A percentile compares a stretch with the other conserved stretches of the same genome.
phyloP scores from a whole-genome alignment of 768 basidiomycete species.

The Pleurotus salmoneostramineus region DNA sequence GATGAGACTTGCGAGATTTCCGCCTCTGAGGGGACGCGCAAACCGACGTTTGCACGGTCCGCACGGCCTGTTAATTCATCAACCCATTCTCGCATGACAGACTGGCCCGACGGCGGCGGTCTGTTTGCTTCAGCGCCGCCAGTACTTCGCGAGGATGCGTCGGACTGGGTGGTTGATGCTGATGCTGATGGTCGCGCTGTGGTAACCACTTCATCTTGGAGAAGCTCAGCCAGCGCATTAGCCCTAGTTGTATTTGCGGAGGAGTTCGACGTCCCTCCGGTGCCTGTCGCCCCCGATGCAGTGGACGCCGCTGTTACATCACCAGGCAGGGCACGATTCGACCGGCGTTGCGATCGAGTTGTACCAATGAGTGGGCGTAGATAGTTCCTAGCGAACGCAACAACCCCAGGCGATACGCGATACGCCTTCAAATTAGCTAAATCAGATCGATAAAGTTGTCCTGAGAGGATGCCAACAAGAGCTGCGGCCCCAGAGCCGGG shows the following conservation, averaged over 20 bases:
- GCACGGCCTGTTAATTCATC: conserved; percentile 70
- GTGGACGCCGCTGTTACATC: conserved; percentile 17
- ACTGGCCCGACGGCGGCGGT: conserved; percentile 26
- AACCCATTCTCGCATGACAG: conserved; percentile 77
- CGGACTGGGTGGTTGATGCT: conserved; percentile 16
- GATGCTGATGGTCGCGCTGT: conserved; percentile 46
- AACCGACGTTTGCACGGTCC: conserved; percentile 47
- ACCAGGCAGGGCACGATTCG: conserved; percentile 75
- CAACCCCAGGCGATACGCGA: conserved; percentile 61
- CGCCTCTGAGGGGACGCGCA: conserved; percentile 68
- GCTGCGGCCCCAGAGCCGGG: conserved; percentile 66
- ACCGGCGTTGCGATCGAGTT: conserved; percentile 56
- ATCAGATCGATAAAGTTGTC: conserved; percentile 83
- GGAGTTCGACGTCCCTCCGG: no score
- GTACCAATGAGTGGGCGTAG: conserved; percentile 68
- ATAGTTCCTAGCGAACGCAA: conserved; percentile 51
- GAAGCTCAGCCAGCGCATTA: conserved; percentile 20
- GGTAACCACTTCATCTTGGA: conserved; percentile 54
- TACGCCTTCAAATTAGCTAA: conserved; percentile 75
- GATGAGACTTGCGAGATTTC: conserved; percentile 71
- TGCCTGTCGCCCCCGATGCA: conserved; percentile 15
- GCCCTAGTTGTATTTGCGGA: no score
- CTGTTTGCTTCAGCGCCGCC: conserved; percentile 13
- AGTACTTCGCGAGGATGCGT: conserved; percentile 17
- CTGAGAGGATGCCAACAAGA: conserved; percentile 61